phyloP scores from a whole-genome alignment of 257 asterid species.

The Verbena officinalis region DNA sequence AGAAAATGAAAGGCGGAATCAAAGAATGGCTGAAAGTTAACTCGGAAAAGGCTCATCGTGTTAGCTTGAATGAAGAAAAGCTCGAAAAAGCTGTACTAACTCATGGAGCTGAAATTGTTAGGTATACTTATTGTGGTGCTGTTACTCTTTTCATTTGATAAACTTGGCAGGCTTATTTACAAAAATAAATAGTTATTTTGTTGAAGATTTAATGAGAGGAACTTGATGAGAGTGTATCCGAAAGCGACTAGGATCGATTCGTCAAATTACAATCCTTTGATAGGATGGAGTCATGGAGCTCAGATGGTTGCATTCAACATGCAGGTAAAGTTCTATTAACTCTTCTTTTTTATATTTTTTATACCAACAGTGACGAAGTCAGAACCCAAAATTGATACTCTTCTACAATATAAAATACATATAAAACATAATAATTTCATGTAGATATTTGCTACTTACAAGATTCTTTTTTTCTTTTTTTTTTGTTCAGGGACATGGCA shows the following conservation, averaged over 20 bases:
- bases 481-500: conserved; percentile 57
- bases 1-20: conserved; percentile 65
- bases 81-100: conserved; percentile 62
- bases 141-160: no score
- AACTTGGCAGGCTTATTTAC: no score
- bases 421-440: no score
- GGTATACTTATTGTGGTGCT: conserved; percentile 41
- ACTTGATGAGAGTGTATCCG: conserved; percentile 84
- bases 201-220: conserved; percentile 66
- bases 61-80: conserved; percentile 84
- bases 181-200: background rate
- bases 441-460: background rate
- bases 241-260: conserved; percentile 73
- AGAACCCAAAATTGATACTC: no score
- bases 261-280: conserved; percentile 74
- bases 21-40: conserved; percentile 56
- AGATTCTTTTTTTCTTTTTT: background rate
- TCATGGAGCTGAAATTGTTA: conserved; percentile 66
- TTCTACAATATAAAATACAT: no score
- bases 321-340: conserved; percentile 50
- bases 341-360: background rate
- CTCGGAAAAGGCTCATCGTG: conserved; percentile 56
- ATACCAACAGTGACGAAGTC: no score
- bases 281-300: conserved; percentile 82
- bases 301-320: conserved; percentile 90